phyloP scores from a whole-genome alignment of 306 rosid species.

The Trichosanthes cucumerina region DNA sequence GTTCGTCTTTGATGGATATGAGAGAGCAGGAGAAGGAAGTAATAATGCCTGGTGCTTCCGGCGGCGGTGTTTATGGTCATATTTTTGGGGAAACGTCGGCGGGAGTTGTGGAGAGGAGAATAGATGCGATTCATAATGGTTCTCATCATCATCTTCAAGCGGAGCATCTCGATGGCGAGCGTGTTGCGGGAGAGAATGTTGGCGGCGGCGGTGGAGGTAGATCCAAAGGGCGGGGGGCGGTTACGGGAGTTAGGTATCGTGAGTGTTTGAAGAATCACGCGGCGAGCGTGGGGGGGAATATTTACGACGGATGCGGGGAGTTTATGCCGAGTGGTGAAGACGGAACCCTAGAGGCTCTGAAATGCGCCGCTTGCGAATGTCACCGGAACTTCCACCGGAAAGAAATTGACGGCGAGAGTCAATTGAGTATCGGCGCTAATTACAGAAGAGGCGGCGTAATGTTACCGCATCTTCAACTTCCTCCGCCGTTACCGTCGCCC shows the following conservation, averaged over 20 bases:
- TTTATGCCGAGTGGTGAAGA: constrained; percentile 50
- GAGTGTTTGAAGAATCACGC: constrained; percentile 50
- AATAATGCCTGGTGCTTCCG: constrained; percentile 19
- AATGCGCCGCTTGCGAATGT: constrained; percentile 44
- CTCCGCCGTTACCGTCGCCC: constrained; percentile 26
- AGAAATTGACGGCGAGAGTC: constrained; percentile 35
- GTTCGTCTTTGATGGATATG: constrained; percentile 21
- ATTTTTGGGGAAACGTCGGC: constrained; percentile 9
- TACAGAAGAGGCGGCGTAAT: constrained; percentile 26
- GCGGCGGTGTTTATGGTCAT: not conserved
- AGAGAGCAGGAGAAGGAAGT: constrained; percentile 31
- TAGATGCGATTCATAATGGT: not conserved
- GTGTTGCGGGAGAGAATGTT: not conserved
- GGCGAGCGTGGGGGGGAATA: constrained; percentile 38
- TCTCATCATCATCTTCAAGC: constrained; percentile 9
- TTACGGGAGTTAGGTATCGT: constrained; percentile 13
- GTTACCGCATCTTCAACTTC: constrained; percentile 37
- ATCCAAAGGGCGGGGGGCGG: constrained; percentile 8
- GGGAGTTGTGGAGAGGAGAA: not conserved
- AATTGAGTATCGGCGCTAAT: constrained; percentile 16
- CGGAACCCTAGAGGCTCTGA: constrained; percentile 38
- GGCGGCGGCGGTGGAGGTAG: not conserved
- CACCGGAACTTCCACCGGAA: constrained; percentile 47
- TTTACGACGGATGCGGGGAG: constrained; percentile 48
- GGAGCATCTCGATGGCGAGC: not conserved